Evolutionary conservation across 2,329 filamentous ascomycete species (phyloP), one percentile per base, ranked within the genome.

Genomic region (Paecilomyces formosus): DNA sequence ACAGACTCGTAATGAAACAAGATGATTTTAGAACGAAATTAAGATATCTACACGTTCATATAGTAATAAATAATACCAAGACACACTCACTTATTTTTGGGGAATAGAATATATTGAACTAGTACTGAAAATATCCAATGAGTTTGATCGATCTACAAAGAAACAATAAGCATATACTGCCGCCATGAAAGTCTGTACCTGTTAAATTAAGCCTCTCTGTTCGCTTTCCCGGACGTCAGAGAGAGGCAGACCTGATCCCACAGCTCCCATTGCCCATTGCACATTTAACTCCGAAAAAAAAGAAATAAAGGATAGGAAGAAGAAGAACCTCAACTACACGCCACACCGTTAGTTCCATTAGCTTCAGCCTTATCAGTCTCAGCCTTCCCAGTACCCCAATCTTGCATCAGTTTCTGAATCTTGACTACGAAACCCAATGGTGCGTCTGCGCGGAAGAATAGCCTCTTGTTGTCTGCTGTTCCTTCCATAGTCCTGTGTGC

Each of bases 401-500:
- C 28, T 22, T 54, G 24, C 53, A 31, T 54, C 18, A n/a, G 18
- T 21, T 24, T 31, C 54, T 55, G 54, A 24, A 24, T 31, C 35
- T 55, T 55, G 3, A 30, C 31, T 13, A 55, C 54, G 28, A 55
- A 55, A 5, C 54, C 33, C 2, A 39, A n/a, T 12, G 54, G 54
- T 21, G 54, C 54, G n/a, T 55, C 54, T 9, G 54, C 21, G 9
- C 30, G 21, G 35, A 55, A 55, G 54, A 55, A 45, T 18, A 55
- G 12, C 3, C 31, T 39, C 54, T 39, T 39, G n/a, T 55, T 55
- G 18, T 55, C 54, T 0, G 31, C 54, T 2, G 54, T 55, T 2
- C 22, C 33, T 11, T 22, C 33, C 54, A 55, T 55, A 12, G 33
- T 24, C 30, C 22, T 22, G 22, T 49, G 54, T 3, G 33, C 33